These are phyloP conservation scores for Sordariomycetes sp. DNA, from an alignment of 2,329 filamentous ascomycete genomes.

Conservation along the genomic window DNA sequence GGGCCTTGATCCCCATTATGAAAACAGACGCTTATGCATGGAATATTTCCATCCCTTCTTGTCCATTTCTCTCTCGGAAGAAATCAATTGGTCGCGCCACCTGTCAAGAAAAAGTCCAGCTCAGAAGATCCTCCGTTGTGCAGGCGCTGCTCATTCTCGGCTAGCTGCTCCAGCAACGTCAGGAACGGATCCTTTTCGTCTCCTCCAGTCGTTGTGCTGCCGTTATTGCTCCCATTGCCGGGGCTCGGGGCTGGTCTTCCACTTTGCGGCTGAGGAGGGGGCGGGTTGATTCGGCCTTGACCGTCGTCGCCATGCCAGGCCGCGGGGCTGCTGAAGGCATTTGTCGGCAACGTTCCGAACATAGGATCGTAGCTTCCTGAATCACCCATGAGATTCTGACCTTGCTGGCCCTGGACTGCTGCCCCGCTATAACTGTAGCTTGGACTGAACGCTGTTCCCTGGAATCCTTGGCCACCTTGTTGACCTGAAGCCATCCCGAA, in stretches of 20 bases:
- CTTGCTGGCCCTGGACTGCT: slow-evolving; percentile 9
- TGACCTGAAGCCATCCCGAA: slow-evolving; percentile 12
- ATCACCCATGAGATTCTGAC: slow-evolving; percentile 16
- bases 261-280: neutral
- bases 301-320: slow-evolving; percentile 37
- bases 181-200: slow-evolving; percentile 77
- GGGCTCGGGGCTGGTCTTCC: slow-evolving; percentile 24
- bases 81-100: too few species aligned
- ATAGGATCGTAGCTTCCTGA: slow-evolving; percentile 43
- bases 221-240: slow-evolving; percentile 38
- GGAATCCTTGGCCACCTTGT: neutral
- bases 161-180: slow-evolving; percentile 69
- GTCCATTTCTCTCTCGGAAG: too few species aligned
- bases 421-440: slow-evolving; percentile 26
- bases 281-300: slow-evolving; percentile 3
- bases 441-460: slow-evolving; percentile 25
- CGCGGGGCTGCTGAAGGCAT: slow-evolving; percentile 41
- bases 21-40: too few species aligned
- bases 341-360: slow-evolving; percentile 47
- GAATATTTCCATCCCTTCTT: too few species aligned
- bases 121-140: slow-evolving; percentile 60
- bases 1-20: too few species aligned
- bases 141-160: slow-evolving; percentile 62
- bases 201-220: slow-evolving; percentile 35
- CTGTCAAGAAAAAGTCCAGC: slow-evolving; percentile 61